These are phyloP conservation scores for Cryptosporidium viatorum DNA, from an alignment of 169 alveolate genomes.

Conservation along the genomic window DNA sequence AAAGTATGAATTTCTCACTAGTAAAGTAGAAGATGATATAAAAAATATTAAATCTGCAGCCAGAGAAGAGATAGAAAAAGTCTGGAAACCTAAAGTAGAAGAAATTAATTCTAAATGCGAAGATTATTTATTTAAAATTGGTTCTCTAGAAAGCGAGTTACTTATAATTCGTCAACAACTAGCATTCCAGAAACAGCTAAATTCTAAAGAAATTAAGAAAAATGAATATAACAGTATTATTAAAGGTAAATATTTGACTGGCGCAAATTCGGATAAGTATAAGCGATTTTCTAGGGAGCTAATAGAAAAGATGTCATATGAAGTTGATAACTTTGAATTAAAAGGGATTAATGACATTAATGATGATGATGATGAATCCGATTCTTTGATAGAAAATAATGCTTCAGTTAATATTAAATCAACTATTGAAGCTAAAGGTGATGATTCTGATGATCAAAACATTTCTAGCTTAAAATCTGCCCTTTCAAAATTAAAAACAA, in stretches of 20 bases:
- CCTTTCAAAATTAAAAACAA: conserved; percentile 33
- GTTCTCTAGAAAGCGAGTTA: conserved; percentile 67
- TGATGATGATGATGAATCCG: conserved; percentile 14
- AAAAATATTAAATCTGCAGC: conserved; percentile 40
- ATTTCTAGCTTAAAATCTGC: conserved; percentile 42
- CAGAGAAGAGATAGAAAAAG: conserved; percentile 65
- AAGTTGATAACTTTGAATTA: neutral
- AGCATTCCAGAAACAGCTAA: conserved; percentile 34
- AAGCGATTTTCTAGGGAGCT: neutral
- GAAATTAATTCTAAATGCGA: conserved; percentile 45
- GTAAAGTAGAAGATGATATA: conserved; percentile 47
- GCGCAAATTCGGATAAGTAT: neutral
- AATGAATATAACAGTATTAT: neutral
- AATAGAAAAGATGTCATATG: neutral
- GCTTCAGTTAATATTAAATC: neutral
- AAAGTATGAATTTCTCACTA: conserved; percentile 14
- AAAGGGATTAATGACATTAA: neutral
- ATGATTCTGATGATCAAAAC: conserved; percentile 20
- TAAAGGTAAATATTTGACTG: neutral
- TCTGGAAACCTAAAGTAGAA: conserved; percentile 64
- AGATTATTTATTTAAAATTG: conserved; percentile 24
- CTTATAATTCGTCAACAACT: conserved; percentile 67
- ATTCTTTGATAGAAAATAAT: conserved; percentile 3
- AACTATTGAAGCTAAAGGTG: neutral
- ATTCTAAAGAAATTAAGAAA: conserved; percentile 25